phyloP scores from a whole-genome alignment of 2,329 filamentous ascomycete species.

The Verruconis gallopava region DNA sequence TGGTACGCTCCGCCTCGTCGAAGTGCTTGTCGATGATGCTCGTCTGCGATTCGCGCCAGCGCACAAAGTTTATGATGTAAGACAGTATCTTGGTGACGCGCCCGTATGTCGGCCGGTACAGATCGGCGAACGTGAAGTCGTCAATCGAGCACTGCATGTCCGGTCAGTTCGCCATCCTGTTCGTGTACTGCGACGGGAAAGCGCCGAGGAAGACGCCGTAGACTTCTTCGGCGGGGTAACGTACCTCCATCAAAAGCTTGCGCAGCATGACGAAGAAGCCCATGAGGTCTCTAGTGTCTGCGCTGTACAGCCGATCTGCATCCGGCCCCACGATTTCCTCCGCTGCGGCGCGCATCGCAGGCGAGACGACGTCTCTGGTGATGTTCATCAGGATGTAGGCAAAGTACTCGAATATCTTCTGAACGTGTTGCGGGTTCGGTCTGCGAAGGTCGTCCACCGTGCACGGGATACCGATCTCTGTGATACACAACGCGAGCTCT shows the following conservation, averaged over 20 bases:
- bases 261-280: constrained; percentile 83
- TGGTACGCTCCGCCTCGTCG: constrained; percentile 78
- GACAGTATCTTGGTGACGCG: constrained; percentile 91
- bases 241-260: constrained; percentile 57
- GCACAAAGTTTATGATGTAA: constrained; percentile 97
- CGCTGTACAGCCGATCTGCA: constrained; percentile 61
- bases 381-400: constrained; percentile 88
- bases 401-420: constrained; percentile 97
- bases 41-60: constrained; percentile 89
- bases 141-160: constrained; percentile 62
- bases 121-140: constrained; percentile 85
- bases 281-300: constrained; percentile 88
- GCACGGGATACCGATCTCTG: constrained; percentile 88
- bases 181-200: neutral
- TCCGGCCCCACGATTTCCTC: constrained; percentile 78
- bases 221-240: neutral
- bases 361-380: constrained; percentile 84
- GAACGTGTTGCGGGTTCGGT: constrained; percentile 85
- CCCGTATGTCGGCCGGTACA: constrained; percentile 81
- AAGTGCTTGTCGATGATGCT: constrained; percentile 83
- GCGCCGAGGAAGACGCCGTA: too few species aligned
- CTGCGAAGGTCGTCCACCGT: constrained; percentile 78
- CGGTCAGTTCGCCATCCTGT: neutral
- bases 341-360: constrained; percentile 83
- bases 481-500: constrained; percentile 95